A percentile compares a stretch with the other conserved stretches of the same genome.
These are phyloP conservation scores for Theobroma grandiflorum DNA, from an alignment of 441 rosid species.

Conservation along the genomic window DNA sequence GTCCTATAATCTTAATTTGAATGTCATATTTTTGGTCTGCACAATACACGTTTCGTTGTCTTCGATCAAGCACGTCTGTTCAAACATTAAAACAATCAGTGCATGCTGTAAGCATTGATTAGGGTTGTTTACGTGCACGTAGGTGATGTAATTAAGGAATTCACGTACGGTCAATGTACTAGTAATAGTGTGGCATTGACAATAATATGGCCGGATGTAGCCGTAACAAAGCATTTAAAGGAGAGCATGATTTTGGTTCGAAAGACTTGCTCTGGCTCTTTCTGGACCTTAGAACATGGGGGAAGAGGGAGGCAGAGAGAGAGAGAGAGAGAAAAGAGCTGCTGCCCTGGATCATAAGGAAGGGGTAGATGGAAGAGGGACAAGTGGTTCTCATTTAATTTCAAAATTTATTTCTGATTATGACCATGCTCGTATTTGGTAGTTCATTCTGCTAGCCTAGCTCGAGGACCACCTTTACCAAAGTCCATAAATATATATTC, in stretches of 20 bases:
- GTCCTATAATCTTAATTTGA: too few relatives aligned
- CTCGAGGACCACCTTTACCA: slow-evolving; percentile 30
- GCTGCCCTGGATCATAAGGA: neutral
- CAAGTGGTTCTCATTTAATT: slow-evolving; percentile 24
- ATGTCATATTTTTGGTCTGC: too few relatives aligned
- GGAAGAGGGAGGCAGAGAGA: neutral
- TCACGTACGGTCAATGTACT: slow-evolving; percentile 5
- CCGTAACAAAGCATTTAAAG: slow-evolving; percentile 30
- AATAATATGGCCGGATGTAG: slow-evolving; percentile 30
- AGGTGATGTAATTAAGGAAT: neutral
- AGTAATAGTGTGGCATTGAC: neutral
- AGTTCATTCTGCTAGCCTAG: slow-evolving; percentile 1
- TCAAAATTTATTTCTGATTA: slow-evolving; percentile 23
- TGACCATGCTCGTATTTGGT: slow-evolving; percentile 17
- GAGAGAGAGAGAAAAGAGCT: neutral
- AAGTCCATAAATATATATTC: neutral
- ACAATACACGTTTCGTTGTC: neutral
- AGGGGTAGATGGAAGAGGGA: neutral
- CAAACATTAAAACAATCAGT: neutral
- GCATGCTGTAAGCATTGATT: neutral
- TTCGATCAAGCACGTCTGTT: neutral
- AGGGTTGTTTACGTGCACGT: too few relatives aligned
- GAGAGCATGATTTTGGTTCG: neutral
- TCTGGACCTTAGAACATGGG: slow-evolving; percentile 45
- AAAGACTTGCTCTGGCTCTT: slow-evolving; percentile 10